phyloP scores from a whole-genome alignment of 2,329 filamentous ascomycete genomes.

The Paecilomyces dactylethromorphus region DNA sequence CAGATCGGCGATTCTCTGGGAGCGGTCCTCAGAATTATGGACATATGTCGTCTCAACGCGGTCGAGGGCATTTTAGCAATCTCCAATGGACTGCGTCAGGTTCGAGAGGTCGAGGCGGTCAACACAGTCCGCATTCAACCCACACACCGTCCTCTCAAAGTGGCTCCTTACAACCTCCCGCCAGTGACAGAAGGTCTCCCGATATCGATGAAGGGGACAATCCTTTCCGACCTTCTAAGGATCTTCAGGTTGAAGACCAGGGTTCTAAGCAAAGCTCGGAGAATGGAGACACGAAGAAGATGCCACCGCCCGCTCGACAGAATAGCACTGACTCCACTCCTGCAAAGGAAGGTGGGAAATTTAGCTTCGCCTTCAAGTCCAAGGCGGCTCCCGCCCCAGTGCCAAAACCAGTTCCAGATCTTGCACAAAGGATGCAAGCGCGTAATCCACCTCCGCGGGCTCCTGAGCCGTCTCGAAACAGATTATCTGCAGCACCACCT shows the following conservation, averaged over 20 bases:
- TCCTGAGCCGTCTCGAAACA: conserved; percentile 31
- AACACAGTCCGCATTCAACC: conserved; percentile 33
- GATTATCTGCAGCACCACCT: conserved; percentile 28
- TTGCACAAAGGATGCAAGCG: conserved; percentile 41
- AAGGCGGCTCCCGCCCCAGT: conserved; percentile 56
- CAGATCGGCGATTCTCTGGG: conserved; percentile 39
- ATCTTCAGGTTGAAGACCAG: conserved; percentile 59
- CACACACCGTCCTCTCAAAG: conserved; percentile 27
- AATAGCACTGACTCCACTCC: conserved; percentile 49
- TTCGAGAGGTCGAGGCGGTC: conserved; percentile 46
- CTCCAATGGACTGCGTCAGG: conserved; percentile 63
- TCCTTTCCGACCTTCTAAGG: conserved; percentile 58
- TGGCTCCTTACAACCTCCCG: conserved; percentile 20
- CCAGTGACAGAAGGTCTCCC: conserved; percentile 27
- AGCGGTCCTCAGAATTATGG: conserved; percentile 43
- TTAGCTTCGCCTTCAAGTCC: conserved; percentile 89
- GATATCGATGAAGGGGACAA: conserved; percentile 51
- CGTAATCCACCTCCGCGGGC: conserved; percentile 32
- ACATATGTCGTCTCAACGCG: conserved; percentile 40
- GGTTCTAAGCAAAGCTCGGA: conserved; percentile 41
- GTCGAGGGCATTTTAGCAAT: conserved; percentile 58
- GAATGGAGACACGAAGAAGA: conserved; percentile 39
- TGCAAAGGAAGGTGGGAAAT: conserved; percentile 56
- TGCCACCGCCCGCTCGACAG: conserved; percentile 51
- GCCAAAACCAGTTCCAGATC: conserved; percentile 44